Base-by-base conservation (phyloP, 23 red algal genomes). In the Chondrus crispus region DNA sequence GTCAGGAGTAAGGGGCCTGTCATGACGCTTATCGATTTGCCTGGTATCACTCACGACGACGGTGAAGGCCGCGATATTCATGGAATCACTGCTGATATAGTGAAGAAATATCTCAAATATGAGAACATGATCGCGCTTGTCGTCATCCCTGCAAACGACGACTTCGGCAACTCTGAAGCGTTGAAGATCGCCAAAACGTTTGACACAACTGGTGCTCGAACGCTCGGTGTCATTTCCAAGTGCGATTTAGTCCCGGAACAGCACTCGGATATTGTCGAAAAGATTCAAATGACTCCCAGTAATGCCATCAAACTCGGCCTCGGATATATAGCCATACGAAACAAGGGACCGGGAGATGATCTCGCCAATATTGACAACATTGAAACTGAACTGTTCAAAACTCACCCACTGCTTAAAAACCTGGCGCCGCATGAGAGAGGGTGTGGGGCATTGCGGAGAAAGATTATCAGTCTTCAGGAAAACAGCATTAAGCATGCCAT, bases 21-120 rank as follows among this genome's bases (percentile, higher is more conserved):
- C 4, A 74, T 89, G 85, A 89, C 85, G n/a, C 69, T 89, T 32
- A 89, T 89, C 32, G 83, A 87, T 46, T 50, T 89, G 46, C 85
- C 85, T n/a, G 85, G 85, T 10, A 89, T 89, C 11, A 89, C 85
- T 3, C 85, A 89, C 41, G 85, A 76, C 54, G 85, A 89, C 32
- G 50, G 29, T 29, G 85, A 77, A 5, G 16, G 24, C 43, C 77
- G 74, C 22, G 68, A 77, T 24, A 89, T 77, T 79, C 85, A 89
- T 50, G 49, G 45, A 35, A 55, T 76, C 4, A 89, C 85, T 18
- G 54, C 85, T 16, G 24, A 33, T 8, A 89, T 89, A 69, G 85
- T 89, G 26, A 35, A 75, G 28, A 89, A 75, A 46, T 89, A 89
- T 48, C 68, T 89, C 47, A 75, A 60, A 13, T 76, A 89, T 19